Evolutionary conservation across 371 early-diverging fungal species (phyloP).

Genomic region (Mucor ambiguus): DNA sequence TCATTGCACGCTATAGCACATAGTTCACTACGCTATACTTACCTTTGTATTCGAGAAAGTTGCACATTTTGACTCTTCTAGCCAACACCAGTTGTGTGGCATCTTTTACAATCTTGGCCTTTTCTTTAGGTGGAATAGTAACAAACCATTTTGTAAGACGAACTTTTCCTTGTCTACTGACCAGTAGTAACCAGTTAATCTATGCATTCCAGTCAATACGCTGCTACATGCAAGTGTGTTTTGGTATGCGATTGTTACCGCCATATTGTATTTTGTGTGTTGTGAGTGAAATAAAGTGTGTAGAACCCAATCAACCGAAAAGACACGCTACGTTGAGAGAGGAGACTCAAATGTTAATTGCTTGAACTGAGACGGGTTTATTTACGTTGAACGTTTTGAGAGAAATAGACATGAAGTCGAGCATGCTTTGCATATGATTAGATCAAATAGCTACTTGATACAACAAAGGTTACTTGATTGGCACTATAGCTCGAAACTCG

Average conservation of each 20-base stretch:
- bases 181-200: conserved; percentile 73
- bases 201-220: conserved; percentile 20
- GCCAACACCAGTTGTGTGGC: conserved; percentile 89
- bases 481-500: too few species aligned
- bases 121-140: conserved; percentile 89
- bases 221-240: neutral
- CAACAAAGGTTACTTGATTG: too few species aligned
- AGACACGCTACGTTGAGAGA: neutral
- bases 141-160: conserved; percentile 97
- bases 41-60: conserved; percentile 97
- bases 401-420: too few species aligned
- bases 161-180: conserved; percentile 84
- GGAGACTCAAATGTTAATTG: neutral
- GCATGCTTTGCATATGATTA: too few species aligned
- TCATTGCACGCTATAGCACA: neutral
- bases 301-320: neutral
- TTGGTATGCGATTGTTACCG: neutral
- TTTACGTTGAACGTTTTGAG: neutral
- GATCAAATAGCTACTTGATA: too few species aligned
- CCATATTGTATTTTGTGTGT: neutral
- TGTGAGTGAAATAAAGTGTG: conserved; percentile 1
- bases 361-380: neutral
- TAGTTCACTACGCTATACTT: neutral
- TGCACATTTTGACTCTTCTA: conserved; percentile 94
- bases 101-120: conserved; percentile 93